These are phyloP conservation scores for Zygoascus sp. DNA, from an alignment of 1,139 yeast species.

Conservation along the genomic window DNA sequence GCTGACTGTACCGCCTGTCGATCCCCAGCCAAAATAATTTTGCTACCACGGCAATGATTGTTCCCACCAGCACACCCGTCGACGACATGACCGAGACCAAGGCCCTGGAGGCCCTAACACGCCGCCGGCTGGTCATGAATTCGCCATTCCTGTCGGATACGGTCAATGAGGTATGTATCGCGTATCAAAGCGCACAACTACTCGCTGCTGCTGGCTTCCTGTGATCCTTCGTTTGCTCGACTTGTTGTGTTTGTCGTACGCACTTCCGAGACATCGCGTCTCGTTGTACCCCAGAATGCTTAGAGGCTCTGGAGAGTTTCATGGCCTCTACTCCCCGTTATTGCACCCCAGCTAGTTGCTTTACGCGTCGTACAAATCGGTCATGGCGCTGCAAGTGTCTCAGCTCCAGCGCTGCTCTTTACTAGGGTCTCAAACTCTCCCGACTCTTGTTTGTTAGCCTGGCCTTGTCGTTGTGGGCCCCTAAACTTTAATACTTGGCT, in stretches of 20 bases:
- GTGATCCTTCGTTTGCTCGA: no score
- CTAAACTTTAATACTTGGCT: not conserved
- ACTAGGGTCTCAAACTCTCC: not conserved
- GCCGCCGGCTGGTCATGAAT: conserved; percentile 12
- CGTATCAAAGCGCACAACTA: no score
- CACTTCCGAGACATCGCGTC: no score
- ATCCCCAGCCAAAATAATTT: not conserved
- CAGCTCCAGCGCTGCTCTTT: no score
- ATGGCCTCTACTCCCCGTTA: no score
- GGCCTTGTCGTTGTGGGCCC: not conserved
- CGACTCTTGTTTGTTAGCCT: not conserved
- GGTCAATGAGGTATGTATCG: conserved; percentile 6
- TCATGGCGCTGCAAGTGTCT: no score
- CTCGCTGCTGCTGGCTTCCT: no score
- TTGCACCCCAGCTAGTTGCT: no score
- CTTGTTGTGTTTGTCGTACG: not conserved
- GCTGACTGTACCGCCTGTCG: no score
- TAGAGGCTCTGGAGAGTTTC: no score
- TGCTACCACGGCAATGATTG: not conserved
- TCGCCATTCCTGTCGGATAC: conserved; percentile 10
- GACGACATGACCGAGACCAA: conserved; percentile 3
- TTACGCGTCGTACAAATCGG: no score
- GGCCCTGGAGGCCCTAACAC: conserved; percentile 10
- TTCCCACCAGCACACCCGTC: not conserved
- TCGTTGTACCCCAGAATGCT: no score